These are phyloP conservation scores for Gracilaria gracilis DNA, from an alignment of 23 red algal genomes.

Conservation along the genomic window DNA sequence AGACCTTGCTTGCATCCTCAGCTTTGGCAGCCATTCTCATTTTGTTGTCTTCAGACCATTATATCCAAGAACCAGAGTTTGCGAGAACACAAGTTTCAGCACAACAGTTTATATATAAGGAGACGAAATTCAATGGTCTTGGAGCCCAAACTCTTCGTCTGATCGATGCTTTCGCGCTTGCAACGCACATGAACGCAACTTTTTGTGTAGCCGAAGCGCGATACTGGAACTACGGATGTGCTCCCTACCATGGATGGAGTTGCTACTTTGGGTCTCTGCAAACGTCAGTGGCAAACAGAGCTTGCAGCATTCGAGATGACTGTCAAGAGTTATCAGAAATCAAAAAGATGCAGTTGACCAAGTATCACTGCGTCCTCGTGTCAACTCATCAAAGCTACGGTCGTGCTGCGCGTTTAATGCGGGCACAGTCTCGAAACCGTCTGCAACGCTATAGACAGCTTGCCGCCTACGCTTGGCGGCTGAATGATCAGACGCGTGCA, in stretches of 20 bases:
- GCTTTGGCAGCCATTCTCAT: neutral
- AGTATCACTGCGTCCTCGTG: slow-evolving; percentile 4
- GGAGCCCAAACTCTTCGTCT: slow-evolving; percentile 79
- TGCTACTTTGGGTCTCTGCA: slow-evolving; percentile 61
- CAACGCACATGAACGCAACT: slow-evolving; percentile 4
- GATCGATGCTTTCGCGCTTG: slow-evolving; percentile 58
- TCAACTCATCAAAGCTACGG: slow-evolving; percentile 10
- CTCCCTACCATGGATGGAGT: slow-evolving; percentile 50
- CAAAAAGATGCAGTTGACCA: neutral
- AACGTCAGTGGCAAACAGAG: neutral
- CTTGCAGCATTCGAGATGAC: neutral
- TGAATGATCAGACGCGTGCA: slow-evolving; percentile 28
- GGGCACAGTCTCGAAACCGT: neutral
- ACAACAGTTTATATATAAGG: slow-evolving; percentile 20
- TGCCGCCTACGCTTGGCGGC: neutral
- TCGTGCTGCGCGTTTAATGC: neutral
- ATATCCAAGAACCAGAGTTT: neutral
- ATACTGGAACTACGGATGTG: slow-evolving; percentile 89
- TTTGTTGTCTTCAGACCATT: neutral
- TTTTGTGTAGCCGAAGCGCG: slow-evolving; percentile 2
- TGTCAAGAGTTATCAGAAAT: slow-evolving; percentile 42
- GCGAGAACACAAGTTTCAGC: neutral
- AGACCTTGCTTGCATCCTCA: neutral
- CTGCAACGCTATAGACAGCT: neutral
- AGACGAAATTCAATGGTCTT: slow-evolving; percentile 74